These are phyloP conservation scores for Thelonectria olida DNA, from an alignment of 2,329 filamentous ascomycete genomes.

Conservation along the genomic window DNA sequence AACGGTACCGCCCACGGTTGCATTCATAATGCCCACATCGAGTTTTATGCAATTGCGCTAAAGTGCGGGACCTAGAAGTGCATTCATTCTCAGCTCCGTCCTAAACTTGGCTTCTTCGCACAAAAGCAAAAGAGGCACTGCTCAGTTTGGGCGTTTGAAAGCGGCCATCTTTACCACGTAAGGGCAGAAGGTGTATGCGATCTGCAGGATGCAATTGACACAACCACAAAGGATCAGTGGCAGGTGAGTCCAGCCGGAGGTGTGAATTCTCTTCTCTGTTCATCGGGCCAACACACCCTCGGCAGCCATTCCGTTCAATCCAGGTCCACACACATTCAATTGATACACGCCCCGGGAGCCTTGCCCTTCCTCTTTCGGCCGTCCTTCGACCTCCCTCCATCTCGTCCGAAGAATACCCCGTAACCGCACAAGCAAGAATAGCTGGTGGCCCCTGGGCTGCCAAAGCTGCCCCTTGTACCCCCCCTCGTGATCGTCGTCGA, in stretches of 20 bases:
- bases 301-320: too few species aligned
- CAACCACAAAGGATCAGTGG: not conserved
- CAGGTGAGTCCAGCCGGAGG: conserved; percentile 13
- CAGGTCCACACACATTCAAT: conserved; percentile 6
- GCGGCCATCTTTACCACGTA: too few species aligned
- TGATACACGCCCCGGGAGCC: conserved; percentile 22
- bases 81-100: too few species aligned
- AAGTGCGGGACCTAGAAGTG: too few species aligned
- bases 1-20: too few species aligned
- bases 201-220: not conserved
- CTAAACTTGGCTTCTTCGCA: too few species aligned
- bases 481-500: conserved; percentile 18
- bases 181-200: conserved; percentile 14
- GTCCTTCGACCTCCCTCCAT: not conserved
- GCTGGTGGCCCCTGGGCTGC: not conserved
- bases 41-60: too few species aligned
- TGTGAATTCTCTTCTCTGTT: not conserved
- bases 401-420: conserved; percentile 2
- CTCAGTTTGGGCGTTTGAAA: too few species aligned
- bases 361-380: conserved; percentile 23
- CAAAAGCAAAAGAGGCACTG: too few species aligned
- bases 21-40: too few species aligned
- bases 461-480: too few species aligned
- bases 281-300: not conserved
- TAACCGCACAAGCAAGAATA: not conserved